Evolutionary conservation across 495 filamentous ascomycete species (phyloP).

Genomic region (Sordaria brevicollis): DNA sequence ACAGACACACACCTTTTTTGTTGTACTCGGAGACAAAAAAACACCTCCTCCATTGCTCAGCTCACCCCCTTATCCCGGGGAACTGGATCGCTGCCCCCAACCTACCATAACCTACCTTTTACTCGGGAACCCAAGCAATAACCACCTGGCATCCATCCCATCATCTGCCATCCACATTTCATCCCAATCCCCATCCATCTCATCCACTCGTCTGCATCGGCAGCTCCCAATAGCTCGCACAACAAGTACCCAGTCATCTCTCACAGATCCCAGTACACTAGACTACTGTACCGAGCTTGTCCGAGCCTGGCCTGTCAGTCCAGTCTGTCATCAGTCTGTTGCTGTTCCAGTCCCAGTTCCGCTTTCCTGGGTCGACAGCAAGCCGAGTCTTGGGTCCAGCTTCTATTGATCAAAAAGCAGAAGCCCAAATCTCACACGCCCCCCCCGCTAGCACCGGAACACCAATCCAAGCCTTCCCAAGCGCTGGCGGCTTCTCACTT

Average conservation of each 20-base stretch:
- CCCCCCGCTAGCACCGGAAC: background rate
- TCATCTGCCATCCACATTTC: background rate
- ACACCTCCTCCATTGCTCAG: background rate
- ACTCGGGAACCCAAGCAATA: background rate
- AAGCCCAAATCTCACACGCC: background rate
- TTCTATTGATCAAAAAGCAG: background rate
- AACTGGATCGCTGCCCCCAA: background rate
- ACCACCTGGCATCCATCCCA: too few relatives aligned
- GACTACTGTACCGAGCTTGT: too few relatives aligned
- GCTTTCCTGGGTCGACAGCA: background rate
- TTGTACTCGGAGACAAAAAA: background rate
- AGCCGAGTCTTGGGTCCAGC: background rate
- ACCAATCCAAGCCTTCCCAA: background rate
- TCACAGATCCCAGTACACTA: background rate
- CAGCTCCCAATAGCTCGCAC: background rate
- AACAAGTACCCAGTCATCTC: background rate
- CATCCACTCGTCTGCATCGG: background rate
- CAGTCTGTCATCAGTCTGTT: too few relatives aligned
- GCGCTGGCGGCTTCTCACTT: background rate
- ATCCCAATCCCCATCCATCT: background rate
- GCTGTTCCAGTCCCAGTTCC: background rate
- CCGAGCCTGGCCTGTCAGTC: background rate
- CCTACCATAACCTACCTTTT: background rate
- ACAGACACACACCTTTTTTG: background rate
- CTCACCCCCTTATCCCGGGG: background rate